A percentile compares a stretch with the other conserved stretches of the same genome.
phyloP scores from a whole-genome alignment of 805 yeast genomes.

The Yamadazyma kitorensis region DNA sequence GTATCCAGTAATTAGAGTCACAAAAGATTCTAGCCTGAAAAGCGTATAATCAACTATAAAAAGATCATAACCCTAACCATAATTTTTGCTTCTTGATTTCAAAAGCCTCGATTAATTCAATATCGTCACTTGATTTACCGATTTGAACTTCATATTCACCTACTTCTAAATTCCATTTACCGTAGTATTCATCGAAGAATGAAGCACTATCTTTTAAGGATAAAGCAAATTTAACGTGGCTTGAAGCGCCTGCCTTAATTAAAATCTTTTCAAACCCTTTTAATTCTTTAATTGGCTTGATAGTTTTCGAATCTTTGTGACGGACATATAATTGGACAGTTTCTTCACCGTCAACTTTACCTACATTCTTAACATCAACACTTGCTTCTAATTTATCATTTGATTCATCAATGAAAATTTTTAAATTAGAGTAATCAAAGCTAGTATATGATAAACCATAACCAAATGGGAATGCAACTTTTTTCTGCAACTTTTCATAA shows the following conservation, averaged over 20 bases:
- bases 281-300: conserved; percentile 60
- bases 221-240: conserved; percentile 34
- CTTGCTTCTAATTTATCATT: conserved; percentile 30
- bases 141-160: conserved; percentile 51
- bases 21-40: too few species aligned
- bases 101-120: conserved; percentile 17
- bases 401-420: conserved; percentile 19
- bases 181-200: conserved; percentile 47
- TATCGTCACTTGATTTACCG: conserved; percentile 38
- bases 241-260: conserved; percentile 42
- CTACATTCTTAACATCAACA: conserved; percentile 48
- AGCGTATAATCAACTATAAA: too few species aligned
- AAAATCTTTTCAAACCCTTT: conserved; percentile 55
- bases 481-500: conserved; percentile 50
- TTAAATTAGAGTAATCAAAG: conserved; percentile 41
- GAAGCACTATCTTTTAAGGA: conserved; percentile 49
- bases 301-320: conserved; percentile 32
- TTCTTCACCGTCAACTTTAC: conserved; percentile 49
- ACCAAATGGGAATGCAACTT: conserved; percentile 60
- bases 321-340: conserved; percentile 54
- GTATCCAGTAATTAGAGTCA: too few species aligned
- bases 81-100: conserved; percentile 11
- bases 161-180: conserved; percentile 49
- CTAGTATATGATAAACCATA: conserved; percentile 59
- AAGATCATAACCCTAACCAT: conserved; percentile 15